Evolutionary conservation across 768 basidiomycete genomes (phyloP).

Genomic region (Boletus edulis): DNA sequence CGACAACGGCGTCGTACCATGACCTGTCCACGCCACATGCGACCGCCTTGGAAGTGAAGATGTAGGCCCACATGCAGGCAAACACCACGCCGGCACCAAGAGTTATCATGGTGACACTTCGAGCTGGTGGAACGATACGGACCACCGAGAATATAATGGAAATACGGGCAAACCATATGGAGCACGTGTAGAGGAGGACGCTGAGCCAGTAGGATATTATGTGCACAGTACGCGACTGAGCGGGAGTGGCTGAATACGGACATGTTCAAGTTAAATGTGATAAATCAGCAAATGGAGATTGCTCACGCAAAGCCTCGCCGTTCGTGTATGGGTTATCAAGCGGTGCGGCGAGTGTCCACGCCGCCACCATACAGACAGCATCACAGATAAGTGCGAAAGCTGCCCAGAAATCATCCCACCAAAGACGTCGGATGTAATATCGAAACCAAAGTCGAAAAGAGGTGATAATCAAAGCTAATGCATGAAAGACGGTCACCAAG

Average conservation of each 20-base stretch:
- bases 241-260: constrained; percentile 26
- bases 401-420: constrained; percentile 32
- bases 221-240: constrained; percentile 16
- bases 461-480: constrained; percentile 16
- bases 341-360: constrained; percentile 20
- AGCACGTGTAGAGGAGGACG: constrained; percentile 21
- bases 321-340: constrained; percentile 24
- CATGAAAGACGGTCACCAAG: constrained; percentile 20
- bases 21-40: constrained; percentile 37
- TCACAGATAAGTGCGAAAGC: constrained; percentile 13
- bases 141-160: constrained; percentile 24
- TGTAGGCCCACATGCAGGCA: constrained; percentile 18
- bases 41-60: constrained; percentile 28
- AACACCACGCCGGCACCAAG: constrained; percentile 8
- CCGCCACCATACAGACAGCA: constrained; percentile 3
- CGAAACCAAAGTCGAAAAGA: constrained; percentile 29
- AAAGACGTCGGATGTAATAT: constrained; percentile 17
- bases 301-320: constrained; percentile 11
- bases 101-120: neutral
- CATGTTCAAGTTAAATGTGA: neutral
- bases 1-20: constrained; percentile 38
- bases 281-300: neutral
- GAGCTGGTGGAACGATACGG: constrained; percentile 22
- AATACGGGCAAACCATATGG: constrained; percentile 28
- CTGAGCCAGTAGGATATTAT: constrained; percentile 20